phyloP scores from a whole-genome alignment of 345 rosid species.

The Corchorus olitorius region DNA sequence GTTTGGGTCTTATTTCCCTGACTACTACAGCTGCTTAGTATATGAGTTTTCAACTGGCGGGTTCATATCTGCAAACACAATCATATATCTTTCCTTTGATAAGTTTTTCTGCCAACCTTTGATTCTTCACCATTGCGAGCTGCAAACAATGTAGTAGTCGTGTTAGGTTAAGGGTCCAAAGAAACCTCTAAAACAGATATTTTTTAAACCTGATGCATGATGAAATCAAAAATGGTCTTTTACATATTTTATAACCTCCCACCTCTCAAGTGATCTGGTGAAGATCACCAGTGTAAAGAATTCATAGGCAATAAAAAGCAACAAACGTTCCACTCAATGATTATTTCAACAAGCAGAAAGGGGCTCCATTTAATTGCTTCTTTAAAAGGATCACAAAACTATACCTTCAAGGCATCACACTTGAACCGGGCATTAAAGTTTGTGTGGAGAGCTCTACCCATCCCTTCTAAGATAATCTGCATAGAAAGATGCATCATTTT shows the following conservation, averaged over 20 bases:
- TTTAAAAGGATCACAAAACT: neutral
- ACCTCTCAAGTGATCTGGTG: neutral
- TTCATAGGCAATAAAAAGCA: neutral
- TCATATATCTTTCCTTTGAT: constrained; percentile 83
- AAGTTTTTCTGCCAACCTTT: constrained; percentile 89
- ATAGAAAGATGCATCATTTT: neutral
- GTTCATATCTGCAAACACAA: constrained; percentile 91
- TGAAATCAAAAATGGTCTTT: neutral
- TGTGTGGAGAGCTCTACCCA: constrained; percentile 98
- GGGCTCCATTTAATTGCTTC: neutral
- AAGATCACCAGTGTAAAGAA: neutral
- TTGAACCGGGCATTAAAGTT: constrained; percentile 79
- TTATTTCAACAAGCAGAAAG: neutral
- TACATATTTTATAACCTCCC: neutral
- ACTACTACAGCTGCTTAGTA: neutral
- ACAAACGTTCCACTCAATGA: neutral
- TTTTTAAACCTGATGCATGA: neutral
- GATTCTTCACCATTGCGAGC: constrained; percentile 99
- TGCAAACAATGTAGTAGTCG: constrained; percentile 33
- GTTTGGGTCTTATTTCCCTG: neutral
- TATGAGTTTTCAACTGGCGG: constrained; percentile 31
- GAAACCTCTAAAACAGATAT: neutral
- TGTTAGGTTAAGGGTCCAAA: neutral
- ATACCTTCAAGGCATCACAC: constrained; percentile 90
- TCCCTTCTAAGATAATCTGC: constrained; percentile 94